Evolutionary conservation across 1,284 basidiomycete species (phyloP), one percentile per base, ranked within the genome.

Genomic region (Rhodotorula sp.): DNA sequence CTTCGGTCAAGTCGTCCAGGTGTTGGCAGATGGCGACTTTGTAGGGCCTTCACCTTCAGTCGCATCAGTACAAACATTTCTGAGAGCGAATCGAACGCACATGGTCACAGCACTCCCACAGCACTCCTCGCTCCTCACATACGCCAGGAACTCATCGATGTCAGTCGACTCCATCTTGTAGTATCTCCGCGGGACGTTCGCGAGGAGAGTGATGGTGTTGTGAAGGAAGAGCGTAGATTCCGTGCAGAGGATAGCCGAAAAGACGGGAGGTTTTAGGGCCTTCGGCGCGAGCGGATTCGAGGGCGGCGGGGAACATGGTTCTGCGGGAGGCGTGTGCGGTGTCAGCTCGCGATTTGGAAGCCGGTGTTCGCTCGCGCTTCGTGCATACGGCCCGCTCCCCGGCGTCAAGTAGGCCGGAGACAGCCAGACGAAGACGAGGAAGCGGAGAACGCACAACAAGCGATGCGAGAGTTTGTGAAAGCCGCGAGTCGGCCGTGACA

Each of bases 161-260:
- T 75, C 71, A 54, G 56, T 55, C 18, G 59, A 57, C 62, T 76
- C 75, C 58, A 66, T 67, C 65, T 71, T 73, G 53, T 18, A 44
- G 66, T 75, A 76, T 28, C 59, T 71, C 31, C 74, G 56, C 59
- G 70, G 68, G 2, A 75, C 74, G 46, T 70, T 70, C 11, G 70
- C 69, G 46, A 75, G 59, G 8, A 68, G 59, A 15, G 71, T 75
- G 67, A 76, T 73, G 37, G 73, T 76, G 65, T 76, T 76, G 70
- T 76, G 75, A 6, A 76, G 61, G 73, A 73, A 76, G n/a, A 22
- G 75, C 72, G 59, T 76, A 74, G 46, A 68, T 73, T 26, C 64
- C 64, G 46, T 70, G 65, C 22, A 69, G 54, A 15, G 68, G 65
- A 28, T 55, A 67, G 40, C 70, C 73, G 55, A 72, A 68, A 7